Evolutionary conservation across 2,329 filamentous ascomycete genomes (phyloP).

Genomic region (Fusarium sp.): DNA sequence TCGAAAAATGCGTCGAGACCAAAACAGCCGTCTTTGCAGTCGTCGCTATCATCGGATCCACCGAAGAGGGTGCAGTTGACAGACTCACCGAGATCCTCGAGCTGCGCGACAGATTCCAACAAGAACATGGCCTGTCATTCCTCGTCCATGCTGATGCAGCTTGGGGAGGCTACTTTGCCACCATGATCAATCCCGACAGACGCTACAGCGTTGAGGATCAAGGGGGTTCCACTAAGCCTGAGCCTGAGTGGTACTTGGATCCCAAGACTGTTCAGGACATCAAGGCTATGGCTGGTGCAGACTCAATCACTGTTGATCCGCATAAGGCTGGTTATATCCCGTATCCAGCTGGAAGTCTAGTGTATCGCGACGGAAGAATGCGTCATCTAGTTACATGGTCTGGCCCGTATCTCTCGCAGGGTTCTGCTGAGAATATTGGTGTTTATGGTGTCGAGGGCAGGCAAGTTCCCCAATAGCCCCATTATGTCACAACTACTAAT

Average conservation of each 20-base stretch:
- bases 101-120: constrained; percentile 56
- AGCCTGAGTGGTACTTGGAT: constrained; percentile 52
- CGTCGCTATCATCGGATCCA: constrained; percentile 61
- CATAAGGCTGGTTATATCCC: constrained; percentile 62
- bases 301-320: constrained; percentile 62
- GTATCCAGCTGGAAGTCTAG: constrained; percentile 60
- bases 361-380: constrained; percentile 59
- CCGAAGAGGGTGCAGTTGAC: constrained; percentile 62
- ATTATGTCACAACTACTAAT: accelerated
- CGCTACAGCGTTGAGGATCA: constrained; percentile 14
- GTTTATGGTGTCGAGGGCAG: constrained; percentile 61
- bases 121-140: constrained; percentile 57
- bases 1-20: constrained; percentile 49
- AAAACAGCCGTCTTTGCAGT: constrained; percentile 57
- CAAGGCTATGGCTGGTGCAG: constrained; percentile 54
- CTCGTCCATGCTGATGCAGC: constrained; percentile 61
- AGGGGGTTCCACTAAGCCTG: constrained; percentile 23
- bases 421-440: constrained; percentile 55
- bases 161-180: constrained; percentile 64
- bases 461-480: constrained; percentile 23
- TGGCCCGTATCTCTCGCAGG: constrained; percentile 55
- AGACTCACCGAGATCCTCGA: constrained; percentile 53
- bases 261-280: constrained; percentile 56
- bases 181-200: constrained; percentile 55
- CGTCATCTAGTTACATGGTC: constrained; percentile 60